Percentiles rank a stretch among this genome's conserved stretches.
Conservation (phyloP, 2,329 filamentous ascomycete species). For the Colletotrichum karsti region DNA sequence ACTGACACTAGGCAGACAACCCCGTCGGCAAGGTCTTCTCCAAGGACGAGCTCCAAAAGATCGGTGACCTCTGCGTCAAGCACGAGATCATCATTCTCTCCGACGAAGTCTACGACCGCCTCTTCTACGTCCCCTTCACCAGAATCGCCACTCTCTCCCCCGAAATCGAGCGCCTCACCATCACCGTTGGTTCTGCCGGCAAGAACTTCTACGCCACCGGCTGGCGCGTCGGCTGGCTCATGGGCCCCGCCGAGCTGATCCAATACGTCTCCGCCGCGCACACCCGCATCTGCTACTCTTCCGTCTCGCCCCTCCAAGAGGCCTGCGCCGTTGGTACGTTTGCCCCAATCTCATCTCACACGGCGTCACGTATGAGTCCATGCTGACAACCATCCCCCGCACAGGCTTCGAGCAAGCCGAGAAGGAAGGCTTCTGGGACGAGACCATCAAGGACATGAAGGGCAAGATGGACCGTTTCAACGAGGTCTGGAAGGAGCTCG, state of each 20-base stretch:
- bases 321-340: conserved; percentile 80
- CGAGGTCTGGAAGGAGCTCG: conserved; percentile 78
- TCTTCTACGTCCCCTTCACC: conserved; percentile 96
- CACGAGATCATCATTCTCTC: conserved; percentile 93
- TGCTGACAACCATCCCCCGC: background rate
- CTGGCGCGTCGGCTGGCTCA: conserved; percentile 95
- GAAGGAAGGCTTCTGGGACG: conserved; percentile 84
- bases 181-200: conserved; percentile 94
- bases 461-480: conserved; percentile 89
- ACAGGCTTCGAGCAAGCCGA: conserved; percentile 87
- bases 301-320: conserved; percentile 92
- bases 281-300: conserved; percentile 95
- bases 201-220: conserved; percentile 99
- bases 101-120: conserved; percentile 92
- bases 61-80: conserved; percentile 90
- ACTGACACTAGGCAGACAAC: conserved; percentile 69
- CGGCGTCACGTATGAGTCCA: accelerated
- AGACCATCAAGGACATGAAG: conserved; percentile 87
- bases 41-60: conserved; percentile 80
- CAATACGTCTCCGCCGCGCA: conserved; percentile 93
- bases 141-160: conserved; percentile 90
- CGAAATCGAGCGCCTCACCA: conserved; percentile 85
- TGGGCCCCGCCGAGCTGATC: conserved; percentile 88
- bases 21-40: conserved; percentile 97
- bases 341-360: background rate